Evolutionary conservation across 768 basidiomycete genomes (phyloP), one percentile per base, ranked within the genome.

Genomic region (Suillus subaureus): DNA sequence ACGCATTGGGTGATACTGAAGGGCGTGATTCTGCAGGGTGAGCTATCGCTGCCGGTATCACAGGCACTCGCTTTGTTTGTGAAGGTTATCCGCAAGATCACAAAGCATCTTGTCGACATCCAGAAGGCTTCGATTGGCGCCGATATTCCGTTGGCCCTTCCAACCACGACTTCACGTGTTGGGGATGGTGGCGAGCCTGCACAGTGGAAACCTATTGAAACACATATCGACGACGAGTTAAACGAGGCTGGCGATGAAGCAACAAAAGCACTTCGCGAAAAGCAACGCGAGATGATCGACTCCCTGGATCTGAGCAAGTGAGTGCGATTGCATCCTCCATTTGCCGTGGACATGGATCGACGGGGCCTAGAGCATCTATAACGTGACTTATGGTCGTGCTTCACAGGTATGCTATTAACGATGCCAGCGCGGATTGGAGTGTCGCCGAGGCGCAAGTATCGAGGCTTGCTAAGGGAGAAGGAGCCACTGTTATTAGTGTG

Each of bases 51-150:
- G 0, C 91, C 94, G 0, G 92, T 96, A 35, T 90, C 90, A 0
- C 97, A 99, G 75, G 83, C 87, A 2, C 83, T 99, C 8, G 97
- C 97, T 0, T 81, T 98, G 42, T 96, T 99, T 78, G 90, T 89
- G 69, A 99, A 99, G 80, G 82, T 95, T 45, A 79, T 99, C 61
- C 88, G 94, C 61, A 95, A 96, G 78, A 85, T 97, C 68, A 87
- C 85, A 69, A 91, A 90, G 70, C 81, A 83, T 26, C 79, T 98
- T 57, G 83, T 87, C 33, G 90, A 92, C 45, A 83, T 97, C 23
- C 93, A 92, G 69, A 95, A 92, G 76, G 84, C 85, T 11, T 90
- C 88, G 1, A 88, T 97, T 67, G 86, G 84, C 23, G 85, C 87
- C 1, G 84, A 85, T 58, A 80, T 93, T 35, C 86, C 88, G 1